Evolutionary conservation across 208 protist genomes (phyloP).

Genomic region (Leishmania martiniquensis): DNA sequence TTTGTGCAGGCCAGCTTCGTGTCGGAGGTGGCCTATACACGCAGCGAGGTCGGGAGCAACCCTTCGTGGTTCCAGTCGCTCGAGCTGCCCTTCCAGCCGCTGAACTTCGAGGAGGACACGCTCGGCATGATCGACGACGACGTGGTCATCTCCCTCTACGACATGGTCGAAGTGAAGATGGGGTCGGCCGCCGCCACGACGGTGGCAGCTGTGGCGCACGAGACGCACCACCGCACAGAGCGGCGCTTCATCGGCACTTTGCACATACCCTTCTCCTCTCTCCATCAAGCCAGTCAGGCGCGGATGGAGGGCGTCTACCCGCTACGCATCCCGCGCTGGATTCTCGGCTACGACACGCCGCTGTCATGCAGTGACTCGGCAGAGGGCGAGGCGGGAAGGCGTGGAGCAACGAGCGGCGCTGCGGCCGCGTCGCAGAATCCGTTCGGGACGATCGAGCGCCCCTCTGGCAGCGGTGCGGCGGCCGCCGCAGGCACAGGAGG

Average conservation of each 20-base stretch:
- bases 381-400: slow-evolving; percentile 1
- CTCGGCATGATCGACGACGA: slow-evolving; percentile 86
- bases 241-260: slow-evolving; percentile 77
- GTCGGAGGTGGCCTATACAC: slow-evolving; percentile 70
- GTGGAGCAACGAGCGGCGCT: neutral
- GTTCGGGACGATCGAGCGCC: neutral
- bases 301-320: slow-evolving; percentile 78
- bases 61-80: slow-evolving; percentile 86
- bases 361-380: neutral
- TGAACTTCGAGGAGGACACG: slow-evolving; percentile 88
- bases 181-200: slow-evolving; percentile 34
- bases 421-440: neutral
- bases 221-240: slow-evolving; percentile 88
- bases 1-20: slow-evolving; percentile 83
- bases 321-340: slow-evolving; percentile 71
- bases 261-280: slow-evolving; percentile 76
- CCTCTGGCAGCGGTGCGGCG: neutral
- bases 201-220: slow-evolving; percentile 65
- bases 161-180: slow-evolving; percentile 82
- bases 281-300: slow-evolving; percentile 68
- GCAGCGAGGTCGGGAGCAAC: slow-evolving; percentile 66
- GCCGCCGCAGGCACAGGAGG: neutral
- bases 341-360: slow-evolving; percentile 65
- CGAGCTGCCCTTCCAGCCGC: slow-evolving; percentile 78
- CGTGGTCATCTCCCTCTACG: slow-evolving; percentile 78